phyloP scores from a whole-genome alignment of 441 rosid species.

The Gossypium trilobum region DNA sequence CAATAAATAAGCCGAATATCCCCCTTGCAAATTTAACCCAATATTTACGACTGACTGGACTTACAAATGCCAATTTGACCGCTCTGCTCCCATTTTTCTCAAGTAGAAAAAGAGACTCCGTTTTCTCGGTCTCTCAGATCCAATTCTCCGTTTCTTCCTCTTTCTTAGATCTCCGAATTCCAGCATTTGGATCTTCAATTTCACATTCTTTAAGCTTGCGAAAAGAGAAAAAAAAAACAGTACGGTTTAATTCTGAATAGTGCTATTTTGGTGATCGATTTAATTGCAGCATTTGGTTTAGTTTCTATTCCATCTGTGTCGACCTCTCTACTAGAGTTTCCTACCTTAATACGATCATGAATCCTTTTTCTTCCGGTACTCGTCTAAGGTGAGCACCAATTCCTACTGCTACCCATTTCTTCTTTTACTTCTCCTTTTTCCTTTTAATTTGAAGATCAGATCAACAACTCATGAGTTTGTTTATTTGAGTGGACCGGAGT shows the following conservation, averaged over 20 bases:
- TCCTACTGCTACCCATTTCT: neutral
- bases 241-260: constrained; percentile 5
- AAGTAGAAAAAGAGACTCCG: neutral
- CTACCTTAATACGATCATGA: constrained; percentile 58
- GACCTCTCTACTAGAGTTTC: constrained; percentile 19
- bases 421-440: neutral
- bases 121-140: constrained; percentile 29
- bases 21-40: no score
- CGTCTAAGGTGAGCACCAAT: constrained; percentile 62
- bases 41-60: no score
- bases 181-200: constrained; percentile 28
- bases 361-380: constrained; percentile 94
- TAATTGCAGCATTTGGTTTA: constrained; percentile 8
- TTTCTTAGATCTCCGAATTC: constrained; percentile 31
- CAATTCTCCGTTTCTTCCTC: constrained; percentile 31
- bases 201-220: constrained; percentile 16
- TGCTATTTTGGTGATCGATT: neutral
- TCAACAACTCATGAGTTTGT: constrained; percentile 12
- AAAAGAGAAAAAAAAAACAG: neutral
- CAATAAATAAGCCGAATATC: no score
- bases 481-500: constrained; percentile 7
- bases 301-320: constrained; percentile 31
- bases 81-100: no score
- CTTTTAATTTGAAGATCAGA: neutral
- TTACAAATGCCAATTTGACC: no score